These are phyloP conservation scores for Tolypocladium capitatum DNA, from an alignment of 2,329 filamentous ascomycete genomes.

Conservation along the genomic window DNA sequence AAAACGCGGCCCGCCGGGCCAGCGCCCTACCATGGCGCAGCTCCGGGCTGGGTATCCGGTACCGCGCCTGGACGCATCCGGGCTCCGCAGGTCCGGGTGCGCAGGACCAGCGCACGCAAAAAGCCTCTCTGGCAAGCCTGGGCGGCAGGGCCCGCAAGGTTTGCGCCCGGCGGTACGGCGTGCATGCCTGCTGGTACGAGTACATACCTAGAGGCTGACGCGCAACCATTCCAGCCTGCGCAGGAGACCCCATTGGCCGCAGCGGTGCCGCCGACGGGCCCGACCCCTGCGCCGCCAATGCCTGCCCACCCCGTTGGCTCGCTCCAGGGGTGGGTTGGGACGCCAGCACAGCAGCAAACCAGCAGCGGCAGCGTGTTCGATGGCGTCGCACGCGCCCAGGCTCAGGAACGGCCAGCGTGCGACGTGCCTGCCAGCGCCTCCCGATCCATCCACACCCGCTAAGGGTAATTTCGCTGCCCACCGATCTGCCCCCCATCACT, in stretches of 20 bases:
- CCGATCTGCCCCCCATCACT: neutral
- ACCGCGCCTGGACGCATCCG: neutral
- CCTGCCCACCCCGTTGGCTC: neutral
- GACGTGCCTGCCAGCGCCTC: neutral
- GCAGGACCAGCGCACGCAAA: neutral
- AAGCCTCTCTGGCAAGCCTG: too few relatives aligned
- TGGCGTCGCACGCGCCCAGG: neutral
- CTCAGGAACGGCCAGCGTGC: neutral
- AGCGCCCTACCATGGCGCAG: neutral
- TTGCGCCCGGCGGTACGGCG: neutral
- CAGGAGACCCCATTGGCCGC: constrained; percentile 3
- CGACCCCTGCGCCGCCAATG: neutral
- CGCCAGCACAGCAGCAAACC: neutral
- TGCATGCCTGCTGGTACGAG: neutral
- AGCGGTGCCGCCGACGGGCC: too few relatives aligned
- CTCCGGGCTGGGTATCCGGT: neutral
- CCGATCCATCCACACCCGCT: neutral
- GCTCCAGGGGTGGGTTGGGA: neutral
- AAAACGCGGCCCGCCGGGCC: neutral
- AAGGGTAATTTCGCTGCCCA: constrained; percentile 1
- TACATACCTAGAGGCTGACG: too few relatives aligned
- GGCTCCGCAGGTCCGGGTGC: neutral
- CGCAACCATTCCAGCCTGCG: constrained; percentile 2
- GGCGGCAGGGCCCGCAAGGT: neutral
- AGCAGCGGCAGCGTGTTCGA: too few relatives aligned